Conservation (phyloP, 2,329 filamentous ascomycete species). For the Aureobasidium mangrovei region DNA sequence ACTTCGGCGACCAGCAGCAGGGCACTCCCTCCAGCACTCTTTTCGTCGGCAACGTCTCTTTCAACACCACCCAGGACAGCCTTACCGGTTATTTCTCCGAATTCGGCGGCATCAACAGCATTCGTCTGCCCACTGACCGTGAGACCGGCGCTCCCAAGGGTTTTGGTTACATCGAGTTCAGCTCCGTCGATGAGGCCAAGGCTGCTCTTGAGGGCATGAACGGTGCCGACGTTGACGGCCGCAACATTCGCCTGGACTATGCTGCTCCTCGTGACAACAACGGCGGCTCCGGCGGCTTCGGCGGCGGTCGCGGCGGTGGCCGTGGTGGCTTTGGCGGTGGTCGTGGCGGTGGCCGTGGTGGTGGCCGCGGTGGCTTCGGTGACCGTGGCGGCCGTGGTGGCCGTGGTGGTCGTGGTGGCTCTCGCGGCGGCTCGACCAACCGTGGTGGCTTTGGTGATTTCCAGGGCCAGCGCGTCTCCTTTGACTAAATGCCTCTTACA, state of each 20-base stretch:
- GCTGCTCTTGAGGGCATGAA: constrained; percentile 61
- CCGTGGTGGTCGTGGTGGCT: constrained; percentile 40
- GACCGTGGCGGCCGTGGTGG: constrained; percentile 45
- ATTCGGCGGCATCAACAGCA: constrained; percentile 61
- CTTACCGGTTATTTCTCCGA: constrained; percentile 67
- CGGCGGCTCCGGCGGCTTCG: constrained; percentile 37
- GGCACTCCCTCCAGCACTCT: constrained; percentile 78
- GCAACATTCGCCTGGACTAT: constrained; percentile 75
- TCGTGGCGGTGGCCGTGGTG: constrained; percentile 30
- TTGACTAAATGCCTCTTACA: constrained; percentile 2
- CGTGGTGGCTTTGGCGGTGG: constrained; percentile 28
- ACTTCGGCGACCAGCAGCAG: constrained; percentile 64
- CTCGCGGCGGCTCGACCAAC: constrained; percentile 36
- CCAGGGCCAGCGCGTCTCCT: constrained; percentile 49
- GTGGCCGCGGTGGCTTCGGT: constrained; percentile 32
- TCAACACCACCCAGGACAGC: constrained; percentile 68
- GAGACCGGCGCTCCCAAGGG: constrained; percentile 81
- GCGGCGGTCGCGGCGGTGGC: constrained; percentile 31
- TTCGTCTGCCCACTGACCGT: constrained; percentile 81
- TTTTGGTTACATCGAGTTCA: constrained; percentile 84
- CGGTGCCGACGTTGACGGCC: constrained; percentile 62
- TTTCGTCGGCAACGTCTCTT: constrained; percentile 86
- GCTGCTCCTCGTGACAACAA: constrained; percentile 47
- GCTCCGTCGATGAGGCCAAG: constrained; percentile 73
- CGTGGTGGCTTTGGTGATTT: constrained; percentile 56